Evolutionary conservation across 2,329 filamentous ascomycete species (phyloP), one percentile per base, ranked within the genome.

Genomic region (Botrytis squamosa): DNA sequence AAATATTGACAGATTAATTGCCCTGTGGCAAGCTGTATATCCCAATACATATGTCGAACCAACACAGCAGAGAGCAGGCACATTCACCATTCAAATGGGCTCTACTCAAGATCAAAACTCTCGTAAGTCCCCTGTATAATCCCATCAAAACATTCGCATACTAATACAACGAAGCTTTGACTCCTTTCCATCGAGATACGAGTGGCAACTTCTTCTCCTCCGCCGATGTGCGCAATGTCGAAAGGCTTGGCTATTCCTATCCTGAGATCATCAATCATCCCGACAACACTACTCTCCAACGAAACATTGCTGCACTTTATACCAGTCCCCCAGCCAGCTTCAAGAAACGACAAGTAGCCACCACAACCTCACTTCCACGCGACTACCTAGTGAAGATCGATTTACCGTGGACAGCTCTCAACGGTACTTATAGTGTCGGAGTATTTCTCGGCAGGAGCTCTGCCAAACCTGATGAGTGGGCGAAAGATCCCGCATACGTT

Each of bases 21-120:
- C 92, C 49, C 86, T 96, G 73, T 96, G 92, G 92, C 92, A 95
- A 82, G 84, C 86, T 0, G 82, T 95, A 25, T 87, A 95, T 76
- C 91, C 91, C 0, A 83, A 89, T 38, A 87, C 87, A 40, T 95
- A 90, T 83, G 86, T 94, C 9, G 82, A 85, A 25, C 86, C 90
- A 0, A 85, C 88, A 74, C 77, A 83, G 7, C 88, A 85, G 73
- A 83, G 82, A 29, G 86, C 85, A 64, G 85, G 85, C 20, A 92
- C 90, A 3, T 94, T 88, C 78, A 91, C 89, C 0, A 88, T 86
- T 10, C 79, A 85, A 1, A 81, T 83, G 20, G 68, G 68, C 4
- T 71, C 67, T 7, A 60, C 3, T 12, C 68, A 73, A 73, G 29
- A 71, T 29, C 33, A 59, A 70, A 33, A 42, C 18, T 73, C 72